phyloP scores from a whole-genome alignment of 371 early-diverging fungal genomes.

The Mucor indicus region DNA sequence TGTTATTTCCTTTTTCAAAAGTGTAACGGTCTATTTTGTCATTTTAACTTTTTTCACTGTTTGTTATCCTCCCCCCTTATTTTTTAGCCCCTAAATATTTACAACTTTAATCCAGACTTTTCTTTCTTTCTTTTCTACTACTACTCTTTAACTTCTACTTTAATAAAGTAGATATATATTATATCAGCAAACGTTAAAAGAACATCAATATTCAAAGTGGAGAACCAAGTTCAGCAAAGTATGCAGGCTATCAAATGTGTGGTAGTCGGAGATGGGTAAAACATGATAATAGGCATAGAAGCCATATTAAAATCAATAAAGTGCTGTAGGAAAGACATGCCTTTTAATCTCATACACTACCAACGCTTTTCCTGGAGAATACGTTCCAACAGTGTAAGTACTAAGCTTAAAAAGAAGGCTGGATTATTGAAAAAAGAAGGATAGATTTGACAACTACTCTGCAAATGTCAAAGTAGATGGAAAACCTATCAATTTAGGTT shows the following conservation, averaged over 20 bases:
- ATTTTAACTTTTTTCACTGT: too few relatives aligned
- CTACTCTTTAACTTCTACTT: slow-evolving; percentile 1
- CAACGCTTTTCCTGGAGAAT: slow-evolving; percentile 82
- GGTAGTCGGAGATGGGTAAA: slow-evolving; percentile 96
- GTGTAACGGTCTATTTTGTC: too few relatives aligned
- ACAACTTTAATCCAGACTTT: too few relatives aligned
- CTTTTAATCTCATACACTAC: slow-evolving; percentile 79
- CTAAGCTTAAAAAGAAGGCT: neutral
- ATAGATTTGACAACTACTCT: slow-evolving; percentile 80
- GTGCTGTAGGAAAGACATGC: slow-evolving; percentile 86
- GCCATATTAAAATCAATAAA: slow-evolving; percentile 11
- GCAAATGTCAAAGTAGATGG: slow-evolving; percentile 85
- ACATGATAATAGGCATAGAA: neutral
- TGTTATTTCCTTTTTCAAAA: too few relatives aligned
- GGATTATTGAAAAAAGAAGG: neutral
- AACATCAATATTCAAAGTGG: slow-evolving; percentile 16
- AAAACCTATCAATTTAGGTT: slow-evolving; percentile 76
- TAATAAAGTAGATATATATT: neutral
- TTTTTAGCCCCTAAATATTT: too few relatives aligned
- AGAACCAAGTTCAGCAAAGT: slow-evolving; percentile 13
- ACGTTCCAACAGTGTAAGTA: slow-evolving; percentile 74
- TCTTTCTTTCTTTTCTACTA: neutral
- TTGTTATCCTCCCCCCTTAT: too few relatives aligned
- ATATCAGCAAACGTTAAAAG: too few relatives aligned
- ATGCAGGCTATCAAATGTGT: slow-evolving; percentile 99